Evolutionary conservation across 1,139 yeast species (phyloP), one percentile per base, ranked within the genome.

Genomic region (Hyphopichia burtonii): DNA sequence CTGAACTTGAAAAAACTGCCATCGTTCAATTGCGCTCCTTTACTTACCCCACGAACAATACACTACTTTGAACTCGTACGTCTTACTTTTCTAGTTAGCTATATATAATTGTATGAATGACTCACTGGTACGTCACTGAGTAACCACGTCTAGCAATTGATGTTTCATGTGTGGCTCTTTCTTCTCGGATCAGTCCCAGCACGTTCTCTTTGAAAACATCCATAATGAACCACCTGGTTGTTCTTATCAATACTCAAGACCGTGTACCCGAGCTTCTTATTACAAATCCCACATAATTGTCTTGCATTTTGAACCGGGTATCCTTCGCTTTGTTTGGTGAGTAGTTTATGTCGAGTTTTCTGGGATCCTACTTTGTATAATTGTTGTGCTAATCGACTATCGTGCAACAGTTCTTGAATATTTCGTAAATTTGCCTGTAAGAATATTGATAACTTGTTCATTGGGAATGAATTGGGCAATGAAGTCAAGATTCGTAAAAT

Each of bases 191-290:
- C 32, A 4, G 14, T 14, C 4, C 32, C 36, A 20, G 27, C 36
- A 30, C 38, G 12, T 16, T 34, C 37, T 14, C 42, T 41, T 36
- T 45, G 44, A 16, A 22, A 41, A 31, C 96, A 87, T 1, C 88
- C 89, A 55, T 83, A 88, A 57, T 88, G 96, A 2, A 83, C 80
- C 4, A 83, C 71, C 10, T 66, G 63, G n/a, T 74, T 74, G 41
- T 72, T 66, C 1, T 77, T 76, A 31, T 74, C 71, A 12, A 76
- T 76, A 23, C 82, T 71, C 33, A 84, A 65, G 1, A 86, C 83
- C 36, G 86, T 76, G 46, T 76, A 75, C 3, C 90, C 90, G 32
- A 87, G 66, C 18, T 75, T 61, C 48, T 80, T 80, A 20, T 70
- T 68, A 60, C 96, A 89, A 14, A 79, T 72, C 1, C 66, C 56